A percentile compares a stretch with the other conserved stretches of the same genome.
Evolutionary conservation across 1,139 yeast genomes (phyloP).

Genomic region (Geotrichum bryndzae): DNA sequence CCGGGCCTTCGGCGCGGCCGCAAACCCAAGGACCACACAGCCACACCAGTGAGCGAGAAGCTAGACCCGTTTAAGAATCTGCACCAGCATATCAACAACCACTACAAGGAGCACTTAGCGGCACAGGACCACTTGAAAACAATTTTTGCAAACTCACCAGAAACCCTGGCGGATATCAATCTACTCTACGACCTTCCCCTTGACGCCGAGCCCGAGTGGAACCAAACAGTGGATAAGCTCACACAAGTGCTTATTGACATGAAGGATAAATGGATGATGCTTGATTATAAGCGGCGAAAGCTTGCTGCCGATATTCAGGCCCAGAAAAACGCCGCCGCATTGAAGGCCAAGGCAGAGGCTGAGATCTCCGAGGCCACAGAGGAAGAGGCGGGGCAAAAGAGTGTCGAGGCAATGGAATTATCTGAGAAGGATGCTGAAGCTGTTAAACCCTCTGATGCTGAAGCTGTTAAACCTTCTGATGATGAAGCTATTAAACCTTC

Average conservation of each 20-base stretch:
- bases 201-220: conserved; percentile 28
- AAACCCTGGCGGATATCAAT: conserved; percentile 13
- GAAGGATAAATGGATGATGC: conserved; percentile 1
- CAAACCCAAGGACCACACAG: conserved; percentile 1
- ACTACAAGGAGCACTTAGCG: conserved; percentile 1
- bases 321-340: neutral
- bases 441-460: too few species aligned
- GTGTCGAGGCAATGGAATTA: too few species aligned
- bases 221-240: conserved; percentile 23
- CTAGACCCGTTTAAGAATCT: neutral
- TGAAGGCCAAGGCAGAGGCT: too few species aligned
- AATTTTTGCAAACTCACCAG: conserved; percentile 1
- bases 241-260: conserved; percentile 6
- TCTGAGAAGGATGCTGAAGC: too few species aligned
- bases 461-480: too few species aligned
- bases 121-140: conserved; percentile 1
- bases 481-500: too few species aligned
- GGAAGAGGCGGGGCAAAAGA: too few species aligned
- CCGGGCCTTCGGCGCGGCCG: neutral
- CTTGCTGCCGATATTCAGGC: neutral
- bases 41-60: neutral
- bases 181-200: conserved; percentile 18
- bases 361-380: too few species aligned
- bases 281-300: neutral
- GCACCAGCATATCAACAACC: neutral